Evolutionary conservation across 352 stramenopile genomes (phyloP).

Genomic region (Plasmopara halstedii): DNA sequence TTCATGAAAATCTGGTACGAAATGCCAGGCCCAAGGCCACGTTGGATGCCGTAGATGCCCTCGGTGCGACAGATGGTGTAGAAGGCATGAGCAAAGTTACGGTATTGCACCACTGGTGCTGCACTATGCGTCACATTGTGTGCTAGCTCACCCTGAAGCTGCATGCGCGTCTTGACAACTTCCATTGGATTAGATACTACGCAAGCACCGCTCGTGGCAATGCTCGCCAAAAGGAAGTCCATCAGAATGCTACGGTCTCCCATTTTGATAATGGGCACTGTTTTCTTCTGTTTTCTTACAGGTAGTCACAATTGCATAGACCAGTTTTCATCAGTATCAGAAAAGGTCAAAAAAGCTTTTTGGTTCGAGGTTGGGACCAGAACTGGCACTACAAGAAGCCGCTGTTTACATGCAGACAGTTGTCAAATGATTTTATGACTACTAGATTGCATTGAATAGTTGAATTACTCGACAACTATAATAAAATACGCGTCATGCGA

Average conservation of each 20-base stretch:
- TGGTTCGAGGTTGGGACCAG: too few species aligned
- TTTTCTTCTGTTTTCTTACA: too few species aligned
- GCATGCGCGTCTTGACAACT: conserved; percentile 87
- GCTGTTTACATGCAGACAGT: too few species aligned
- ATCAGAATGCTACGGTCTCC: conserved; percentile 43
- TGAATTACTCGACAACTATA: too few species aligned
- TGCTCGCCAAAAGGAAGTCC: conserved; percentile 63
- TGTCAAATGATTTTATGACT: too few species aligned
- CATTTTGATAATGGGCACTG: conserved; percentile 7
- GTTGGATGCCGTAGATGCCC: conserved; percentile 69
- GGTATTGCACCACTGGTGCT: conserved; percentile 53
- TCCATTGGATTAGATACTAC: conserved; percentile 87
- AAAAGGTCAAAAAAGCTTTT: too few species aligned
- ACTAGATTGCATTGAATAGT: too few species aligned
- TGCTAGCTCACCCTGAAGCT: conserved; percentile 78
- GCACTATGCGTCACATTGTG: conserved; percentile 29
- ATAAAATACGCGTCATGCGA: too few species aligned
- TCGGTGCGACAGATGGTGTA: conserved; percentile 76
- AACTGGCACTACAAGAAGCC: too few species aligned
- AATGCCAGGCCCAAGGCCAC: conserved; percentile 67
- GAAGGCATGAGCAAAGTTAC: conserved; percentile 82
- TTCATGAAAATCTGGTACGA: conserved; percentile 83
- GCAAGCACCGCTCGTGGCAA: conserved; percentile 57
- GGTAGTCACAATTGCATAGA: not conserved
- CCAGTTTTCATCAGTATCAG: too few species aligned